A percentile compares a stretch with the other conserved stretches of the same genome.
These are phyloP conservation scores for Mallotus nudiflorus DNA, from an alignment of 345 rosid species.

Conservation along the genomic window DNA sequence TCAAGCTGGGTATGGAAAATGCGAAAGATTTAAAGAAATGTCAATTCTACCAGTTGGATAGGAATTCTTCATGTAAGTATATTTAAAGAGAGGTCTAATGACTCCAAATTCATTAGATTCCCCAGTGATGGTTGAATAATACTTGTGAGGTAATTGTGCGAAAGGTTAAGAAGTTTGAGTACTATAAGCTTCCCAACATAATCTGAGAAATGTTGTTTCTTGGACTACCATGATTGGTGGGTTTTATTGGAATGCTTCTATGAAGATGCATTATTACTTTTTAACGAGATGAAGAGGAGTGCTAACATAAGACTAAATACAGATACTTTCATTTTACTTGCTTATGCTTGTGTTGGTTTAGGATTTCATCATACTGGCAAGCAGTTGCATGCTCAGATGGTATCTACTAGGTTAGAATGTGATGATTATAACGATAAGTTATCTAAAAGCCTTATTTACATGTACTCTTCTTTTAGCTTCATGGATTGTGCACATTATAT, in stretches of 20 bases:
- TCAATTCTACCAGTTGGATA: too few species aligned
- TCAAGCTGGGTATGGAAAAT: too few species aligned
- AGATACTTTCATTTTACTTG: slow-evolving; percentile 69
- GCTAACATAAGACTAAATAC: slow-evolving; percentile 42
- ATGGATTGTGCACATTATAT: slow-evolving; percentile 52
- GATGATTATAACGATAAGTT: slow-evolving; percentile 64
- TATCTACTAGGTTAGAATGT: slow-evolving; percentile 40
- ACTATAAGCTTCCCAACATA: too few species aligned
- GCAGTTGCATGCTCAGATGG: slow-evolving; percentile 62
- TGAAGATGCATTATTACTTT: slow-evolving; percentile 46
- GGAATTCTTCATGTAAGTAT: too few species aligned
- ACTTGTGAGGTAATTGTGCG: too few species aligned
- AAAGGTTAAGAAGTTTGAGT: too few species aligned
- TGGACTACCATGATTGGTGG: slow-evolving; percentile 75
- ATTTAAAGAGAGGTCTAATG: too few species aligned
- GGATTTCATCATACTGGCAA: slow-evolving; percentile 47
- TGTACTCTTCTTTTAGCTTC: slow-evolving; percentile 59
- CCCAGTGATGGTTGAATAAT: too few species aligned
- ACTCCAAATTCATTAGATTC: too few species aligned
- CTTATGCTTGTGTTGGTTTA: slow-evolving; percentile 72
- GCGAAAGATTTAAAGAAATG: too few species aligned
- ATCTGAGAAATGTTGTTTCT: slow-evolving; percentile 45
- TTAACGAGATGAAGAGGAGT: slow-evolving; percentile 39
- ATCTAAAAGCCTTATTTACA: slow-evolving; percentile 61
- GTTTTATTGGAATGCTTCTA: slow-evolving; percentile 53